Percentiles rank a stretch among this genome's conserved stretches.
Conservation (phyloP, 371 early-diverging fungal genomes). For the Syncephalis fuscata region DNA sequence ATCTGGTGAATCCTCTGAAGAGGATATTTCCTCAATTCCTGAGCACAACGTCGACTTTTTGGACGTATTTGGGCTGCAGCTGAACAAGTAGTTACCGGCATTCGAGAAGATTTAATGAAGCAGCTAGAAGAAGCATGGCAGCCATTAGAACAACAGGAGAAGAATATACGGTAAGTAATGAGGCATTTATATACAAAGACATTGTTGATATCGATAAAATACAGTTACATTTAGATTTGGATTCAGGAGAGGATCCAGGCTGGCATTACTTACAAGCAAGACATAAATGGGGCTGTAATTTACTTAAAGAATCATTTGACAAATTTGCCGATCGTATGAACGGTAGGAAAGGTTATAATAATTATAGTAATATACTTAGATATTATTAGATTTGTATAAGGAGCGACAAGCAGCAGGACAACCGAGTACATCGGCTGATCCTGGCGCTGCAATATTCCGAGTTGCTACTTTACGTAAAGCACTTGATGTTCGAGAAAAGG, state of each 20-base stretch:
- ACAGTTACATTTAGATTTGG: slow-evolving; percentile 65
- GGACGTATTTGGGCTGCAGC: slow-evolving; percentile 91
- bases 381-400: slow-evolving; percentile 13
- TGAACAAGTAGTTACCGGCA: slow-evolving; percentile 53
- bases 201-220: no score
- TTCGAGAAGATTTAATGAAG: slow-evolving; percentile 50
- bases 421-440: slow-evolving; percentile 21
- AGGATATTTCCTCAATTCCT: slow-evolving; percentile 16
- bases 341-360: slow-evolving; percentile 9
- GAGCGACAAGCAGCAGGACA: slow-evolving; percentile 16
- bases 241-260: slow-evolving; percentile 74
- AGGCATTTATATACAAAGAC: no score
- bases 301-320: slow-evolving; percentile 45
- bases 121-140: slow-evolving; percentile 63
- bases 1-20: background rate
- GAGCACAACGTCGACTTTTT: slow-evolving; percentile 66
- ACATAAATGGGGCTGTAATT: slow-evolving; percentile 68
- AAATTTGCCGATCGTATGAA: slow-evolving; percentile 26
- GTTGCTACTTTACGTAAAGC: background rate
- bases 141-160: slow-evolving; percentile 80
- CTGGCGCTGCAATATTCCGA: slow-evolving; percentile 11
- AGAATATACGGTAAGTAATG: slow-evolving; percentile 62
- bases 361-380: slow-evolving; percentile 12
- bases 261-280: slow-evolving; percentile 79
- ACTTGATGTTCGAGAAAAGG: background rate